These are phyloP conservation scores for Fusarium sororula DNA, from an alignment of 2,329 filamentous ascomycete species.

Conservation along the genomic window DNA sequence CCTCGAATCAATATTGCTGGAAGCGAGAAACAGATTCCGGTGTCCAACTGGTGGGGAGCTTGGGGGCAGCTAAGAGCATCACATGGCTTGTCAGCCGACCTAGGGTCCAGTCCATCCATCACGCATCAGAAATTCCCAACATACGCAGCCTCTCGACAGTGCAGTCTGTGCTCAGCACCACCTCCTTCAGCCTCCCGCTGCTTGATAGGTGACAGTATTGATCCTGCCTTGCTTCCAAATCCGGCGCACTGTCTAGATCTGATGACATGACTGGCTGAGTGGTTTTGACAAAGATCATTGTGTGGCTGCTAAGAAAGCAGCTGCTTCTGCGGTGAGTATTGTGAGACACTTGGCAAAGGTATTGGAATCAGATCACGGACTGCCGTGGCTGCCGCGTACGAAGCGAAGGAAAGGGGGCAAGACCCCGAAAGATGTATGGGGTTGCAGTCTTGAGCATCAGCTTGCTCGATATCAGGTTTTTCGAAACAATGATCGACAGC, in stretches of 20 bases:
- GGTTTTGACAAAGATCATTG: neutral
- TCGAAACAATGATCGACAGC: slow-evolving; percentile 1
- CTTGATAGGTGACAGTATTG: slow-evolving; percentile 11
- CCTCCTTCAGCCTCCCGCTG: slow-evolving; percentile 20
- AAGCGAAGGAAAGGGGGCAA: slow-evolving; percentile 3
- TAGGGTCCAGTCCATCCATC: slow-evolving; percentile 19
- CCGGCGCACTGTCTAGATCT: slow-evolving; percentile 28
- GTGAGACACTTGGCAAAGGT: slow-evolving; percentile 31
- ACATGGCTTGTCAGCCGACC: slow-evolving; percentile 44
- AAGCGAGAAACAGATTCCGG: slow-evolving; percentile 21
- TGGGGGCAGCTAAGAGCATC: slow-evolving; percentile 27
- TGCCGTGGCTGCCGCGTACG: neutral
- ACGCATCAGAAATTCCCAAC: slow-evolving; percentile 23
- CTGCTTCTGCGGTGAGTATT: slow-evolving; percentile 1
- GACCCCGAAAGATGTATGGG: slow-evolving; percentile 3
- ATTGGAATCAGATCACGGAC: slow-evolving; percentile 3
- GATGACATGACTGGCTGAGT: slow-evolving; percentile 22
- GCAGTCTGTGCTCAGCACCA: slow-evolving; percentile 26
- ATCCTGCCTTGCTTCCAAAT: slow-evolving; percentile 15
- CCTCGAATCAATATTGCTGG: slow-evolving; percentile 1
- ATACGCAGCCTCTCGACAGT: slow-evolving; percentile 13
- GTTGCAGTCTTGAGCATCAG: slow-evolving; percentile 4
- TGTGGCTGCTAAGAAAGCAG: slow-evolving; percentile 29
- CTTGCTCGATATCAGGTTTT: slow-evolving; percentile 23
- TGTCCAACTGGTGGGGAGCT: slow-evolving; percentile 7